These are phyloP conservation scores for Polyplosphaeria fusca DNA, from an alignment of 495 filamentous ascomycete species.

Conservation along the genomic window DNA sequence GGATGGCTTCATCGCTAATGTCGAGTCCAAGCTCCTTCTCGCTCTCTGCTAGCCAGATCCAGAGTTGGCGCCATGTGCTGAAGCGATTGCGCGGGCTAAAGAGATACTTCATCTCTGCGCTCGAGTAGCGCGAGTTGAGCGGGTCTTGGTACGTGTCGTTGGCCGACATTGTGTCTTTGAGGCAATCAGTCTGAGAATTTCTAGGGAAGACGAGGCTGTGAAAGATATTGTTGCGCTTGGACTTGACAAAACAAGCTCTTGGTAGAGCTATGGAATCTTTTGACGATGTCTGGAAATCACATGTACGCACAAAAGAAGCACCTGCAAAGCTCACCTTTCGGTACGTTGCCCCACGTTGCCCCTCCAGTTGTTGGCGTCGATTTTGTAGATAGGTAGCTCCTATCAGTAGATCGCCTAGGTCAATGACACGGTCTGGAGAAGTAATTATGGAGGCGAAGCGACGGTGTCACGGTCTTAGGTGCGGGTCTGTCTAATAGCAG, in stretches of 20 bases:
- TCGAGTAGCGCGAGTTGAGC: conserved; percentile 43
- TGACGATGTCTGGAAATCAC: neutral
- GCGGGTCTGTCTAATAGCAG: too few species aligned
- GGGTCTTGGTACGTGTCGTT: conserved; percentile 40
- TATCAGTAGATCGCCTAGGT: neutral
- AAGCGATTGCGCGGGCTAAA: conserved; percentile 44
- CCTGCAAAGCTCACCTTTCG: neutral
- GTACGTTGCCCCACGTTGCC: neutral
- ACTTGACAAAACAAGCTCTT: neutral
- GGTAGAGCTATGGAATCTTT: neutral
- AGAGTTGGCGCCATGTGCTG: conserved; percentile 46
- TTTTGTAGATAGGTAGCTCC: neutral
- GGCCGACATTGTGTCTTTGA: conserved; percentile 22
- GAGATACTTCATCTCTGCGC: conserved; percentile 43
- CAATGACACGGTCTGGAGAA: neutral
- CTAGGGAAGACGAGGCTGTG: too few species aligned
- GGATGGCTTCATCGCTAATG: conserved; percentile 38
- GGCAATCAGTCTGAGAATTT: neutral
- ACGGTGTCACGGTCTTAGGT: too few species aligned
- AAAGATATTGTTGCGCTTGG: neutral
- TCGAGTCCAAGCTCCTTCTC: conserved; percentile 39
- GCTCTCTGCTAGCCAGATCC: conserved; percentile 44
- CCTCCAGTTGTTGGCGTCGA: neutral
- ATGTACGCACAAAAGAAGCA: neutral
- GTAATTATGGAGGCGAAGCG: conserved; percentile 2